Base-by-base conservation (phyloP, 2,329 filamentous ascomycete genomes). In the Neofusicoccum parvum region DNA sequence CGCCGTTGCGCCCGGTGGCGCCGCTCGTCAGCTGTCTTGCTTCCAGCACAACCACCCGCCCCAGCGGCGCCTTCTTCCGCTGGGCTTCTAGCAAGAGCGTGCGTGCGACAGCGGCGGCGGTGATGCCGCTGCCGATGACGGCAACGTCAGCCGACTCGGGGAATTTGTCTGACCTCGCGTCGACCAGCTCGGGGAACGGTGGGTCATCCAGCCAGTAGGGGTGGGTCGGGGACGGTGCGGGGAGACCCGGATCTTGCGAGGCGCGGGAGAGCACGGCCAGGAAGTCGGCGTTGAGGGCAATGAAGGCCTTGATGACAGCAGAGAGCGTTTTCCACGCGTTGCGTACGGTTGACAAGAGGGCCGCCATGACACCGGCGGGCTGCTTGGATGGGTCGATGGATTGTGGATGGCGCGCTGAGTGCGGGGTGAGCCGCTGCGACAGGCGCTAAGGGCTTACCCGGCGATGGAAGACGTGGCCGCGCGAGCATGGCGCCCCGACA, bases 81-180 rank as follows among this genome's bases (percentile, higher is more conserved):
- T 46, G 20, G 17, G 62, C 62, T 36, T 64, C 62, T 12, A 71
- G 67, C n/a, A 68, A 43, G 70, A 90, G 81, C 67, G 89, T 83
- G 66, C 87, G 86, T n/a, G 88, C 88, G 0, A 87, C 89, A 23
- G 86, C 88, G 41, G 85, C 84, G 43, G 88, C 88, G 71, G 90
- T 90, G 36, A 88, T 86, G 50, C 88, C 88, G 7, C 85, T 86
- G 39, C 88, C 88, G 49, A 90, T 77, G 65, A 90, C 88, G 65
- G 90, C 76, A 70, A 79, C 66, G 60, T 77, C 73, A 56, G 68
- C 72, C 39, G 59, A 45, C 10, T 43, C 2, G 1, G 75, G 76
- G 0, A 79, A 65, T 3, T 37, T 45, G 14, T 46, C 37, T 2
- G 62, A 64, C n/a, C 39, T 45, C 1, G 23, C 43, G 3, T 64